Percentiles rank a stretch among this genome's conserved stretches.
Evolutionary conservation across 2,329 filamentous ascomycete genomes (phyloP).

Genomic region (Sarocladium oryzae): DNA sequence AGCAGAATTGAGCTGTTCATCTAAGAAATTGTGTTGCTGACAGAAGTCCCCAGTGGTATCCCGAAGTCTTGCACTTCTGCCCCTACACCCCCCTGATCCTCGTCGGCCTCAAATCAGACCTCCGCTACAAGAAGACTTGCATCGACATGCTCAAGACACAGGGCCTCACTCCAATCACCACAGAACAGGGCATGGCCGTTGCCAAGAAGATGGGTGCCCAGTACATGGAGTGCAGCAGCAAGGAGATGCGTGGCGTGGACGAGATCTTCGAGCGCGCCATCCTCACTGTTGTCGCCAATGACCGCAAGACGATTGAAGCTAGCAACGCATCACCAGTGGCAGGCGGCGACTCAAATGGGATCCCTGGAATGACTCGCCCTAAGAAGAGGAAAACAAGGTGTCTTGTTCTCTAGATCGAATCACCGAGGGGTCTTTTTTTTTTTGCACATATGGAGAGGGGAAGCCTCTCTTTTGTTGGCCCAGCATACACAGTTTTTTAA

Average conservation of each 20-base stretch:
- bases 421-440: conserved; percentile 9
- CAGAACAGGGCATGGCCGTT: conserved; percentile 80
- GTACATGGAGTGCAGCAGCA: conserved; percentile 98
- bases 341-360: conserved; percentile 30
- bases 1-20: background rate
- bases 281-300: conserved; percentile 79
- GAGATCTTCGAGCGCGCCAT: conserved; percentile 94
- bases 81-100: conserved; percentile 94
- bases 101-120: conserved; percentile 92
- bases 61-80: conserved; percentile 97
- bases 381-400: conserved; percentile 84
- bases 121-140: conserved; percentile 90
- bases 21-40: background rate
- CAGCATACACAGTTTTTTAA: conserved; percentile 31
- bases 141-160: conserved; percentile 99
- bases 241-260: conserved; percentile 92
- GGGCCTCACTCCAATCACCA: conserved; percentile 88
- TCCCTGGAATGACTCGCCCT: conserved; percentile 39
- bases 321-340: conserved; percentile 23
- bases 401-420: conserved; percentile 58
- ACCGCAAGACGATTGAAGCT: conserved; percentile 56
- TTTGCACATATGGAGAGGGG: background rate
- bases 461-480: conserved; percentile 12
- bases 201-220: conserved; percentile 89
- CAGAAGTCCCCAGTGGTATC: conserved; percentile 75